These are phyloP conservation scores for Logfia minima DNA, from an alignment of 129 eudicot genomes.

Conservation along the genomic window DNA sequence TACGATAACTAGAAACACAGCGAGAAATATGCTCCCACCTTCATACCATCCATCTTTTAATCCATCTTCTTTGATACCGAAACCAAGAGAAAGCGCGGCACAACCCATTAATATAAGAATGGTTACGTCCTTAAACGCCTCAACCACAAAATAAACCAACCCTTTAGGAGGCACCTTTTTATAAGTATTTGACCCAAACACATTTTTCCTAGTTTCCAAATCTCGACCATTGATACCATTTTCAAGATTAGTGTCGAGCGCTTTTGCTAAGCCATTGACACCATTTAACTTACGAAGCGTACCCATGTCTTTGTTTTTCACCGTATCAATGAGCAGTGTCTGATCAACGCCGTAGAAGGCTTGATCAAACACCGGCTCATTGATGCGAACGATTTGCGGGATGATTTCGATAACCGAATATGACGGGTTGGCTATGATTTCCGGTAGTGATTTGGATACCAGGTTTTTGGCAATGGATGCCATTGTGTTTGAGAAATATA, in stretches of 20 bases:
- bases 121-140: constrained; percentile 66
- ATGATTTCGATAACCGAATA: constrained; percentile 43
- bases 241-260: constrained; percentile 46
- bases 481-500: constrained; percentile 49
- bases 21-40: constrained; percentile 80
- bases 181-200: constrained; percentile 69
- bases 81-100: constrained; percentile 67
- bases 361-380: not conserved
- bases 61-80: constrained; percentile 70
- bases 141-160: constrained; percentile 45
- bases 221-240: constrained; percentile 48
- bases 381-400: not conserved
- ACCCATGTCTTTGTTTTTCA: constrained; percentile 46
- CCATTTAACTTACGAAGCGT: constrained; percentile 40
- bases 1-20: constrained; percentile 65
- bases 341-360: constrained; percentile 29
- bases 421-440: constrained; percentile 24
- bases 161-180: constrained; percentile 60
- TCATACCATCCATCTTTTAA: constrained; percentile 73
- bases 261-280: constrained; percentile 39
- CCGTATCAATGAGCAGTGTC: constrained; percentile 36
- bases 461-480: constrained; percentile 38
- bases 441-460: constrained; percentile 19
- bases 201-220: constrained; percentile 23
- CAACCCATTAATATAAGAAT: constrained; percentile 66